A percentile compares a stretch with the other conserved stretches of the same genome.
Conservation (phyloP, 129 eudicot species). For the Flaveria sonorensis region DNA sequence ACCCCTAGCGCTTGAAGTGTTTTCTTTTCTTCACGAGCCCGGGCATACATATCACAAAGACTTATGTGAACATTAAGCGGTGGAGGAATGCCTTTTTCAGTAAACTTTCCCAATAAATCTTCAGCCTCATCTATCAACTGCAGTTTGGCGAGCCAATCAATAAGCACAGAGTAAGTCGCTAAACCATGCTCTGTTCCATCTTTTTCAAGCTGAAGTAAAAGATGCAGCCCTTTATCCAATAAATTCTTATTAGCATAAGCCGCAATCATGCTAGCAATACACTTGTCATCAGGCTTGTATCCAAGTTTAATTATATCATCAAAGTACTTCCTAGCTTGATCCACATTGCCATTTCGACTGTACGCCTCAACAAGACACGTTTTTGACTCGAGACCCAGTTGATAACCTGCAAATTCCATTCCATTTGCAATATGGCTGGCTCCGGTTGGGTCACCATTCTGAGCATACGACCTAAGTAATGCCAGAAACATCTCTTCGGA, state of each 20-base stretch:
- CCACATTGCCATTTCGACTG: slow-evolving; percentile 41
- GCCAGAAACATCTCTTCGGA: slow-evolving; percentile 57
- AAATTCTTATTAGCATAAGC: slow-evolving; percentile 61
- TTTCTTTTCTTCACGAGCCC: slow-evolving; percentile 61
- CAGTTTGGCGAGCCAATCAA: slow-evolving; percentile 81
- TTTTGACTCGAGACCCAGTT: slow-evolving; percentile 46
- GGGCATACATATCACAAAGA: slow-evolving; percentile 80
- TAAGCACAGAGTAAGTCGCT: slow-evolving; percentile 62
- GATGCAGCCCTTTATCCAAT: slow-evolving; percentile 66
- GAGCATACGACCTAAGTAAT: slow-evolving; percentile 57
- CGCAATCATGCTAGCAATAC: slow-evolving; percentile 60
- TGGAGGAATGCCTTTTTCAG: slow-evolving; percentile 66
- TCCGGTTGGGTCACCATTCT: slow-evolving; percentile 41
- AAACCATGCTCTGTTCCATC: slow-evolving; percentile 70
- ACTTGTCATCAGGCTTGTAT: slow-evolving; percentile 72
- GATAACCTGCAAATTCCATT: slow-evolving; percentile 66
- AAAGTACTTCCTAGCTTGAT: slow-evolving; percentile 58
- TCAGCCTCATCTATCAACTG: slow-evolving; percentile 84
- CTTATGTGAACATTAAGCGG: slow-evolving; percentile 65
- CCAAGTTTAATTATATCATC: slow-evolving; percentile 63
- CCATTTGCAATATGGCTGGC: slow-evolving; percentile 40
- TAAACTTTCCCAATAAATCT: slow-evolving; percentile 57
- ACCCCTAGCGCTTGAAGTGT: slow-evolving; percentile 81
- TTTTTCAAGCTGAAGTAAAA: slow-evolving; percentile 68
- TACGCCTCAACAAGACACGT: slow-evolving; percentile 67